Percentiles rank a stretch among this genome's conserved stretches.
Evolutionary conservation across 1,139 yeast species (phyloP).

Genomic region (Yamadazyma kanchanaburiensis): DNA sequence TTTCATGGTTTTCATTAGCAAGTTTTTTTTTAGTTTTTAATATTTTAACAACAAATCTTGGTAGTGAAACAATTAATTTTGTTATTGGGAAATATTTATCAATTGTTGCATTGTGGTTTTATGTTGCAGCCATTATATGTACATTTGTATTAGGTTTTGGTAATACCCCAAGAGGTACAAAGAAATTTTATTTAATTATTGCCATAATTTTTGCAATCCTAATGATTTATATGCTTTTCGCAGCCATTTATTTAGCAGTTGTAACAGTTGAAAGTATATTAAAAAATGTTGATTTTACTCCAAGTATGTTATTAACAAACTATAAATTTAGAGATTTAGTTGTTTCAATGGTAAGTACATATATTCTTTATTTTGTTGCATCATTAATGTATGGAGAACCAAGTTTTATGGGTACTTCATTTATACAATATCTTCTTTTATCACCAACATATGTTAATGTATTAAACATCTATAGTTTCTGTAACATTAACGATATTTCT

Average conservation of each 20-base stretch:
- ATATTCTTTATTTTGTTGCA: constrained; percentile 73
- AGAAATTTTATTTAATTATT: constrained; percentile 40
- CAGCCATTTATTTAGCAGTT: constrained; percentile 81
- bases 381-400: constrained; percentile 76
- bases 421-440: constrained; percentile 64
- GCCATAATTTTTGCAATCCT: constrained; percentile 41
- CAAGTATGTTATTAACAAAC: constrained; percentile 53
- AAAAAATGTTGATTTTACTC: constrained; percentile 41
- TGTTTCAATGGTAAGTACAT: constrained; percentile 83
- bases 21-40: constrained; percentile 75
- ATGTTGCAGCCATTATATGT: constrained; percentile 39
- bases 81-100: constrained; percentile 40
- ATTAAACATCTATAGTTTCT: constrained; percentile 77
- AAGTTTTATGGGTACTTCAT: constrained; percentile 73
- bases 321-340: constrained; percentile 77
- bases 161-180: constrained; percentile 47
- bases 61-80: constrained; percentile 45
- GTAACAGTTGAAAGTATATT: constrained; percentile 52
- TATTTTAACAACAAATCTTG: constrained; percentile 55
- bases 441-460: constrained; percentile 79
- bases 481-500: constrained; percentile 81
- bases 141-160: constrained; percentile 48
- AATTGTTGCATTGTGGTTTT: constrained; percentile 42
- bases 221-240: constrained; percentile 53
- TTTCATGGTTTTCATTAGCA: constrained; percentile 79